Percentiles rank a stretch among this genome's conserved stretches.
These are phyloP conservation scores for Trametes polyzona DNA, from an alignment of 1,284 basidiomycete genomes.

Conservation along the genomic window DNA sequence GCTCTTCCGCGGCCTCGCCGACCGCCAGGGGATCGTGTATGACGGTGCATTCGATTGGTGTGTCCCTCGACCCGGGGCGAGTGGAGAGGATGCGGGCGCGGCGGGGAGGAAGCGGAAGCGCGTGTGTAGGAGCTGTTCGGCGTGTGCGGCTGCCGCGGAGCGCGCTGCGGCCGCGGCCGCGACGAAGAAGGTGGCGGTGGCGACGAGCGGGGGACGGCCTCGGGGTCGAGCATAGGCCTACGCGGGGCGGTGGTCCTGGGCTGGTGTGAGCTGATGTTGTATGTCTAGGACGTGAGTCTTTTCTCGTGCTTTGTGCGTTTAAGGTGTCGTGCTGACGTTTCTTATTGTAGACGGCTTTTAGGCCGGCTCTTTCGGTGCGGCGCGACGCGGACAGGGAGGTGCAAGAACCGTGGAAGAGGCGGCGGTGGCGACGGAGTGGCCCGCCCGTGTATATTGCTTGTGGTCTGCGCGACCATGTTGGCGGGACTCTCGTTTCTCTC, in stretches of 20 bases:
- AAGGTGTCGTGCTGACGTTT: neutral
- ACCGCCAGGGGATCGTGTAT: constrained; percentile 35
- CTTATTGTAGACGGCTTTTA: constrained; percentile 10
- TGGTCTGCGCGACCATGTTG: too few relatives aligned
- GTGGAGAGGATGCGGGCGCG: constrained; percentile 7
- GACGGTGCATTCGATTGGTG: constrained; percentile 39
- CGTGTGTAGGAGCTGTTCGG: constrained; percentile 28
- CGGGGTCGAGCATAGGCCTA: constrained; percentile 8
- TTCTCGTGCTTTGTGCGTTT: neutral
- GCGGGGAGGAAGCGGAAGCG: constrained; percentile 26
- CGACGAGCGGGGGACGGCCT: neutral
- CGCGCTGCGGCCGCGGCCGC: constrained; percentile 20
- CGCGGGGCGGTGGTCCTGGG: constrained; percentile 4
- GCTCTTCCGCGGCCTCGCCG: constrained; percentile 68
- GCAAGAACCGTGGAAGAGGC: too few relatives aligned
- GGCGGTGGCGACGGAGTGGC: too few relatives aligned
- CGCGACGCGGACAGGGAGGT: too few relatives aligned
- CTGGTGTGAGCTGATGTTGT: constrained; percentile 11
- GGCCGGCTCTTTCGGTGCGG: too few relatives aligned
- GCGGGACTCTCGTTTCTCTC: constrained; percentile 10
- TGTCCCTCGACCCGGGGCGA: constrained; percentile 25
- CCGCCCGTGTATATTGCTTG: too few relatives aligned
- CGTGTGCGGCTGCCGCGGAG: constrained; percentile 27
- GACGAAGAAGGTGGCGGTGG: constrained; percentile 17
- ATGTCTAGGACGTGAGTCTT: constrained; percentile 18